Evolutionary conservation across 495 filamentous ascomycete genomes (phyloP), one percentile per base, ranked within the genome.

Genomic region (Massariosphaeria phaeospora): DNA sequence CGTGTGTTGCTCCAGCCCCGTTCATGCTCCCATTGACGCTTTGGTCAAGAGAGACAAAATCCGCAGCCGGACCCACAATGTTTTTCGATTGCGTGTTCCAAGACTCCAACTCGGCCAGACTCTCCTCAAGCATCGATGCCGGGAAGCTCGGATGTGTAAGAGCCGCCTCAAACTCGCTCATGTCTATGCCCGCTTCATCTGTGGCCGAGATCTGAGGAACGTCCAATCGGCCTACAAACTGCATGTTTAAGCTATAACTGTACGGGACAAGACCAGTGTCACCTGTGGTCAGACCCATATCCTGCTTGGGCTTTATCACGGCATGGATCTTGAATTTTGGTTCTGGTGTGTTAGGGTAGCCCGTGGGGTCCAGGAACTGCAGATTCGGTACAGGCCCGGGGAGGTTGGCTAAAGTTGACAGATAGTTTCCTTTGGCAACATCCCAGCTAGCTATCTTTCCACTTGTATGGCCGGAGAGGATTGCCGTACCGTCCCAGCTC

Each of bases 371-470:
- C 20, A 89, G 70, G 69, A 91, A 83, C 30, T 72, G 61, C 15
- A 96, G 56, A 50, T 93, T 95, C 7, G 87, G 93, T 42, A 95
- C 79, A 6, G 88, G 83, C 26, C 88, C 82, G 23, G 84, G 84
- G 60, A 85, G 76, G 55, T 84, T 86, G 12, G 81, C 75, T 44
- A 91, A 57, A 23, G 80, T 79, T 8, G 76, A 73, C 11, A 73
- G 72, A 54, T 79, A 84, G 30, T 79, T 77, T 4, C 81, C 79
- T 46, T 78, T 78, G 33, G 84, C 82, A 24, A 87, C 76, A 65
- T 89, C 86, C 90, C 90, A 96, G 24, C 76, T 74, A 9, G 84
- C 70, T n/a, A 95, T 75, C 63, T 86, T 84, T 29, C 90, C 90
- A 61, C 76, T 84, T 18, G 79, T 72, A 59, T 96, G 90, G n/a